Base-by-base conservation (phyloP, 75 land plant genomes). In the Cryptomeria japonica region DNA sequence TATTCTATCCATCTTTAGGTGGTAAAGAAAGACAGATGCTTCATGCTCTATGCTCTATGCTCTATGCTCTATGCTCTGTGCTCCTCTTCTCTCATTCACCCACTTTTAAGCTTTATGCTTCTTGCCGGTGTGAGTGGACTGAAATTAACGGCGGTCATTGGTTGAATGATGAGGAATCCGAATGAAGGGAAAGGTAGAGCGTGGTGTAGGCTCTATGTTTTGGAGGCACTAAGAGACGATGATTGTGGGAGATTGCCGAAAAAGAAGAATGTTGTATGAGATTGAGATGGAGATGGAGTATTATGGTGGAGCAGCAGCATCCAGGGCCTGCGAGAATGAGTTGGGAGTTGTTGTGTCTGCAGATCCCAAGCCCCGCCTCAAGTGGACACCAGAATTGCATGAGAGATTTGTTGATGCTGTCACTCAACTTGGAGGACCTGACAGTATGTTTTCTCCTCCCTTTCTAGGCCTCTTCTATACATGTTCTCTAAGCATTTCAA, bases 351-450 rank as follows among this genome's bases (percentile, higher is more conserved):
- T 87, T 31, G 87, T 70, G 32, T 87, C 87, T 39, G 34, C 83
- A 22, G 87, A 87, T 87, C 87, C 87, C 13, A 87, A 87, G 46
- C 87, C 87, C 39, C 47, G 87, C n/a, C 87, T 87, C 36, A 76
- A 79, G 31, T 87, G 87, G 87, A 87, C 87, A 34, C 87, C 87
- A n/a, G 87, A 87, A 46, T 37, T 87, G n/a, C 87, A 87, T 78
- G 87, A 87, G 31, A 76, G 87, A 41, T 87, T 87, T 70, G 83
- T 87, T 76, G 82, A 87, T 77, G 87, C 87, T n/a, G 87, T 87
- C 16, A 28, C 87, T 39, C 87, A 87, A 25, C 87, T 87, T 22
- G 87, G 87, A 41, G 87, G 87, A 9, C 78, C 87, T 28, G 87
- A 87, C 18, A 87, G 87, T 87, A 87, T 38, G 87, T 47, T 13